A percentile compares a stretch with the other conserved stretches of the same genome.
phyloP scores from a whole-genome alignment of 2,329 filamentous ascomycete species.

The Mariannaea elegans region DNA sequence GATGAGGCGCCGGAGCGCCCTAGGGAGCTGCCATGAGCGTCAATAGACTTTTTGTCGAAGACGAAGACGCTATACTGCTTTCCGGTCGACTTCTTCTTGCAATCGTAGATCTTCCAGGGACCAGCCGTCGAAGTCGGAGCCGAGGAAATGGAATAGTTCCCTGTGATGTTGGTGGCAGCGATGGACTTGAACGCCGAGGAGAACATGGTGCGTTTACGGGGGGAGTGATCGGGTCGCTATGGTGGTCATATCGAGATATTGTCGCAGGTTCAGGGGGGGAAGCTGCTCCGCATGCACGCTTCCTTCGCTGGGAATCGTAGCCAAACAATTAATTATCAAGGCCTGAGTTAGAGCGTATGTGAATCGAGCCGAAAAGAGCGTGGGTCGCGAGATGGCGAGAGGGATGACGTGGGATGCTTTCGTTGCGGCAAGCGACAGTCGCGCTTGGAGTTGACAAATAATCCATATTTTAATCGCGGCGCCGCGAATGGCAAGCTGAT shows the following conservation, averaged over 20 bases:
- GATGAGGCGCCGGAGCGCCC: slow-evolving; percentile 63
- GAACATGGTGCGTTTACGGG: slow-evolving; percentile 71
- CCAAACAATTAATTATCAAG: not conserved
- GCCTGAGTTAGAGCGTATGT: not conserved
- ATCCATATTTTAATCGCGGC: slow-evolving; percentile 19
- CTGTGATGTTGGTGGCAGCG: slow-evolving; percentile 86
- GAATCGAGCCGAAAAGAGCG: slow-evolving; percentile 18
- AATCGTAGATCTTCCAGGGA: slow-evolving; percentile 97
- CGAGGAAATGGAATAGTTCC: slow-evolving; percentile 86
- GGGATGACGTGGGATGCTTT: slow-evolving; percentile 30
- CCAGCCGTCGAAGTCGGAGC: slow-evolving; percentile 82
- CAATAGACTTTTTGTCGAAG: slow-evolving; percentile 89
- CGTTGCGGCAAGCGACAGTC: slow-evolving; percentile 11
- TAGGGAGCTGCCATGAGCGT: slow-evolving; percentile 59
- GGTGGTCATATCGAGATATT: slow-evolving; percentile 40
- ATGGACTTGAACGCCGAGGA: slow-evolving; percentile 94
- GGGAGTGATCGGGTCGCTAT: slow-evolving; percentile 26
- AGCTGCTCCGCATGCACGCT: slow-evolving; percentile 10
- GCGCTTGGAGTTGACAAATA: slow-evolving; percentile 37
- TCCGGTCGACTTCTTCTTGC: slow-evolving; percentile 93
- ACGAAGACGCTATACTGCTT: slow-evolving; percentile 92
- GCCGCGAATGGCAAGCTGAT: not conserved
- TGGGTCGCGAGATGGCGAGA: slow-evolving; percentile 13
- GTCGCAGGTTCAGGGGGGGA: slow-evolving; percentile 11
- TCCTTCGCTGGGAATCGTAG: not conserved